Base-by-base conservation (phyloP, 495 filamentous ascomycete genomes). In the Thozetella sp. region DNA sequence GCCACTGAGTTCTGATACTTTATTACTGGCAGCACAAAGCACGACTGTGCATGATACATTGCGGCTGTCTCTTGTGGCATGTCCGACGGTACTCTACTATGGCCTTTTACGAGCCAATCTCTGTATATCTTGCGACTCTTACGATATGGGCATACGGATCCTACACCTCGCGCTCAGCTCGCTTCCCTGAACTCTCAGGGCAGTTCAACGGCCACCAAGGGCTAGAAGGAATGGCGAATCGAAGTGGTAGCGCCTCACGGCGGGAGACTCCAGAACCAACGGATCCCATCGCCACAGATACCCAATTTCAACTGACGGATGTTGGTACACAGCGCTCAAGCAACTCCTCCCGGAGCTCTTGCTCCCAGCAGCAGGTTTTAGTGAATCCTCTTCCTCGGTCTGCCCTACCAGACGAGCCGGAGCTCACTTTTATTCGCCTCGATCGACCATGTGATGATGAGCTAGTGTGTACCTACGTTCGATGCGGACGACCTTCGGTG, bases 371-470 rank as follows among this genome's bases (percentile, higher is more conserved):
- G 43, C 43, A 48, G 4, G n/a, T 48, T 3, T 48, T 48, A 20
- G 43, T 48, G 20, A 48, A 48, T 48, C 43, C 43, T 15, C 43
- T 17, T 6, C 30, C 6, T 37, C 43, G 34, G 19, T 10, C 13
- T 51, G 13, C 4, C 2, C 22, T 48, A 30, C 23, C 40, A 2
- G 19, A 3, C 11, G 45, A 64, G n/a, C 52, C 53, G 11, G 45
- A 68, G 37, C 68, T 75, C 3, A 73, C 63, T 19, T 75, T 76
- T 19, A 77, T 85, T 46, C 77, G 79, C 54, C 69, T 85, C 4
- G 82, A 85, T 55, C 67, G 78, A 19, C 82, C 82, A 0, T 79
- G 76, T 51, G 80, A 84, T 62, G 82, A 85, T 63, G 81, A 84
- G 56, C 67, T 84, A 3, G 79, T 82, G 12, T 82, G 83, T 55